Evolutionary conservation across 2,329 filamentous ascomycete species (phyloP).

Genomic region (Clonostachys chloroleuca): DNA sequence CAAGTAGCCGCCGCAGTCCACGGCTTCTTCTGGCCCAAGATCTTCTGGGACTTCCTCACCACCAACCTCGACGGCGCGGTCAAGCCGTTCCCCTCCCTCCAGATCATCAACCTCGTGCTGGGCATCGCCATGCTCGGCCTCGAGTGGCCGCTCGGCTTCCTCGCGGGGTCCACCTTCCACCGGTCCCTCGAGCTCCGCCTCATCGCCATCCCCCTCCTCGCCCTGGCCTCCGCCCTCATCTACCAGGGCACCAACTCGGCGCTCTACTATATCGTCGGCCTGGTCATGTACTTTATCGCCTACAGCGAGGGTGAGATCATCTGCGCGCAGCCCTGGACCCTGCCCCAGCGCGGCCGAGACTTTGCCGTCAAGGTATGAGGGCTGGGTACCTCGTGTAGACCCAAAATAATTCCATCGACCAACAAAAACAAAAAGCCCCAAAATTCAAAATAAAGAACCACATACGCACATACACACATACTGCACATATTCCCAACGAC

Average conservation of each 20-base stretch:
- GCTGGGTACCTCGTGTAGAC: background rate
- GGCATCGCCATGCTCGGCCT: constrained; percentile 75
- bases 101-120: constrained; percentile 84
- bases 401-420: no score
- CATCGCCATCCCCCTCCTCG: constrained; percentile 74
- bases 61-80: constrained; percentile 84
- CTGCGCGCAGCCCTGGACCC: constrained; percentile 65
- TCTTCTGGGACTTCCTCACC: constrained; percentile 96
- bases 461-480: background rate
- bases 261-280: constrained; percentile 84
- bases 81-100: constrained; percentile 81
- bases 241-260: constrained; percentile 93
- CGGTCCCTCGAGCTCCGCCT: constrained; percentile 84
- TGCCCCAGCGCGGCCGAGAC: constrained; percentile 47
- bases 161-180: constrained; percentile 77
- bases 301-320: constrained; percentile 92
- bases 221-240: constrained; percentile 69
- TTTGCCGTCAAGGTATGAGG: background rate
- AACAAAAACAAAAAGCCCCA: background rate
- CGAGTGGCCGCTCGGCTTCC: constrained; percentile 81
- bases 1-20: constrained; percentile 81
- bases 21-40: constrained; percentile 96
- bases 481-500: background rate
- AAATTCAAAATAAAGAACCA: background rate
- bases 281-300: constrained; percentile 91